A percentile compares a stretch with the other conserved stretches of the same genome.
Evolutionary conservation across 805 yeast genomes (phyloP).

Genomic region (Candida yuanshanica): DNA sequence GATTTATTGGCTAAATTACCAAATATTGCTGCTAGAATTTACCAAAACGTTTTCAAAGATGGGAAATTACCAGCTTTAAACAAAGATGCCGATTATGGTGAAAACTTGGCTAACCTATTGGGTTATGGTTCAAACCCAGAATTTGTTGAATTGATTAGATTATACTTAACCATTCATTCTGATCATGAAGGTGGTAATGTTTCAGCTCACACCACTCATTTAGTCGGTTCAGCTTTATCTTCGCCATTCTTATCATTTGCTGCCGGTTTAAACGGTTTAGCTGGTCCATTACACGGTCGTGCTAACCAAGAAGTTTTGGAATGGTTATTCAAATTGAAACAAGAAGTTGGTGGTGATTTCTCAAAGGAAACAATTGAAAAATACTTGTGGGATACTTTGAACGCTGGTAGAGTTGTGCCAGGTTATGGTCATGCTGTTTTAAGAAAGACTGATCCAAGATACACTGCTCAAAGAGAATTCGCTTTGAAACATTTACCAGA

Average conservation of each 20-base stretch:
- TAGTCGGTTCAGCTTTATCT: slow-evolving; percentile 78
- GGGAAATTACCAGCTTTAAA: slow-evolving; percentile 57
- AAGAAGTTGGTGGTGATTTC: slow-evolving; percentile 56
- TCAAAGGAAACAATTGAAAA: slow-evolving; percentile 64
- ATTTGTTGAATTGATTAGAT: slow-evolving; percentile 73
- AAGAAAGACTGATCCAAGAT: slow-evolving; percentile 86
- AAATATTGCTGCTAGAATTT: slow-evolving; percentile 73
- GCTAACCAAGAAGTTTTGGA: slow-evolving; percentile 85
- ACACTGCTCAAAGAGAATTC: slow-evolving; percentile 79
- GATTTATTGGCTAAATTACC: slow-evolving; percentile 81
- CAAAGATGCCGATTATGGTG: slow-evolving; percentile 57
- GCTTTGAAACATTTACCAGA: slow-evolving; percentile 74
- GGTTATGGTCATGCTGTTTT: slow-evolving; percentile 88
- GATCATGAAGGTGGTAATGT: slow-evolving; percentile 92
- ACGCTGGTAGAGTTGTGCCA: slow-evolving; percentile 81
- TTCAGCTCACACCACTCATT: slow-evolving; percentile 80
- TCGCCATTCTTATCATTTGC: slow-evolving; percentile 75
- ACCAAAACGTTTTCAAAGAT: slow-evolving; percentile 80
- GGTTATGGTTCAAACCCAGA: slow-evolving; percentile 57
- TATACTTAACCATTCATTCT: slow-evolving; percentile 75
- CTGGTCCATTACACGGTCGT: slow-evolving; percentile 85
- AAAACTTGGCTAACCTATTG: slow-evolving; percentile 53
- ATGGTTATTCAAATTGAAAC: slow-evolving; percentile 67
- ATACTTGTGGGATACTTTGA: slow-evolving; percentile 73
- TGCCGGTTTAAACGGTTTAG: slow-evolving; percentile 80